A percentile compares a stretch with the other conserved stretches of the same genome.
phyloP scores from a whole-genome alignment of 2,329 filamentous ascomycete genomes.

The Rachicladosporium sp. region DNA sequence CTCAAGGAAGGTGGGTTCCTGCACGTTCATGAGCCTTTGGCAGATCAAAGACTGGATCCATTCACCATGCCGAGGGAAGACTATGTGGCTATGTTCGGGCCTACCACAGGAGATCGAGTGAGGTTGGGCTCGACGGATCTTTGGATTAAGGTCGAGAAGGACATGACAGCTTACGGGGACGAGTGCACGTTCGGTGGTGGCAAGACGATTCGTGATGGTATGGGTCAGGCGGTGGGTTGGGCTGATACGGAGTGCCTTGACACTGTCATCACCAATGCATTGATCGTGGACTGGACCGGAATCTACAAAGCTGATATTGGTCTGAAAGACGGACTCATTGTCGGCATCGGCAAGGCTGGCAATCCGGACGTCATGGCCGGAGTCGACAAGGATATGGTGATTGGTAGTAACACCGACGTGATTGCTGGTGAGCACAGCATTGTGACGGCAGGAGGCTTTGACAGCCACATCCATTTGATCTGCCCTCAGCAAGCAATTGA shows the following conservation, averaged over 20 bases:
- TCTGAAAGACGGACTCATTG: conserved; percentile 75
- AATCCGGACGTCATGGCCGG: conserved; percentile 97
- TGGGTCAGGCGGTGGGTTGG: conserved; percentile 80
- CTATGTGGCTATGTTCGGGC: conserved; percentile 84
- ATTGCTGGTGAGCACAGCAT: conserved; percentile 85
- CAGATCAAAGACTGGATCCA: conserved; percentile 44
- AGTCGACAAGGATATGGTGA: conserved; percentile 63
- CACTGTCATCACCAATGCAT: conserved; percentile 75
- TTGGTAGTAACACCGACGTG: conserved; percentile 83
- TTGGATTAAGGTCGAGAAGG: conserved; percentile 82
- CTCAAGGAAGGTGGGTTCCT: conserved; percentile 65
- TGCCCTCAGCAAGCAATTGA: conserved; percentile 86
- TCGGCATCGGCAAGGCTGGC: conserved; percentile 83
- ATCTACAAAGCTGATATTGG: conserved; percentile 97
- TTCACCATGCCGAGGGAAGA: conserved; percentile 64
- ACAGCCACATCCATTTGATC: conserved; percentile 88
- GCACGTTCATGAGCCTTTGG: conserved; percentile 56
- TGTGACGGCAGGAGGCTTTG: conserved; percentile 77
- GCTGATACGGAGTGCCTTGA: conserved; percentile 63
- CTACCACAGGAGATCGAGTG: conserved; percentile 77
- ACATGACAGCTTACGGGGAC: conserved; percentile 74
- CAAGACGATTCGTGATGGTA: conserved; percentile 86
- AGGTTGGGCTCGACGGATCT: conserved; percentile 72
- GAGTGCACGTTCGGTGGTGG: conserved; percentile 93
- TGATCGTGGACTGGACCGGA: conserved; percentile 81